These are phyloP conservation scores for Lojkania enalia DNA, from an alignment of 2,329 filamentous ascomycete genomes.

Conservation along the genomic window DNA sequence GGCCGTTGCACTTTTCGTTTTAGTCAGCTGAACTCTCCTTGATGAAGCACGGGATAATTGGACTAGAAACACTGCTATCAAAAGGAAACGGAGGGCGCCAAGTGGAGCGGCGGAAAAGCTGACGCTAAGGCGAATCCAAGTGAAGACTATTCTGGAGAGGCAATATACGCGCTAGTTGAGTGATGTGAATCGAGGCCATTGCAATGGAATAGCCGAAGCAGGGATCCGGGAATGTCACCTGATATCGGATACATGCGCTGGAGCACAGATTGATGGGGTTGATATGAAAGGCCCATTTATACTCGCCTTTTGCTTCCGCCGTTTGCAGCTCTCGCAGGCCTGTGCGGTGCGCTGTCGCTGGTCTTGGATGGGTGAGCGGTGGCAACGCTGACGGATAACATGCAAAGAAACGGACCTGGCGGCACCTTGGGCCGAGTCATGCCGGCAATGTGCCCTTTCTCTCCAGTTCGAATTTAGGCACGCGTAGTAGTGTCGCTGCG, in stretches of 20 bases:
- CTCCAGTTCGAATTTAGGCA: constrained; percentile 22
- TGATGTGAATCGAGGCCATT: constrained; percentile 7
- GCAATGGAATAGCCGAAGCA: constrained; percentile 7
- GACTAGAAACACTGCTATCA: not conserved
- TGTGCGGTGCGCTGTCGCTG: constrained; percentile 66
- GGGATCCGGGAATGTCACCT: constrained; percentile 1
- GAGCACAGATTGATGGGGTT: constrained; percentile 9
- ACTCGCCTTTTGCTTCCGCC: constrained; percentile 68
- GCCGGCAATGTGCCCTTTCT: constrained; percentile 6
- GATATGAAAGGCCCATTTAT: constrained; percentile 12
- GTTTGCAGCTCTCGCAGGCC: constrained; percentile 67
- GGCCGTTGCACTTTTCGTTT: constrained; percentile 59
- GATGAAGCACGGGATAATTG: too few species aligned
- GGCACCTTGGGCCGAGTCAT: constrained; percentile 44
- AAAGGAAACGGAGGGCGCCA: not conserved
- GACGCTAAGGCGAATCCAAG: too few species aligned
- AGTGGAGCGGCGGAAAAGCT: too few species aligned
- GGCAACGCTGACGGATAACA: not conserved
- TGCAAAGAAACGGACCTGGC: constrained; percentile 28
- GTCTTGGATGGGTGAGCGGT: constrained; percentile 55
- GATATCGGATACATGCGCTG: not conserved
- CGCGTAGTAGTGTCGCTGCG: constrained; percentile 23
- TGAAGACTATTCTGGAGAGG: too few species aligned
- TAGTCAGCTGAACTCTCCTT: too few species aligned
- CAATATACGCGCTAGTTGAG: too few species aligned